A percentile compares a stretch with the other conserved stretches of the same genome.
Conservation (phyloP, 495 filamentous ascomycete species). For the Lasiosphaeria ovina region DNA sequence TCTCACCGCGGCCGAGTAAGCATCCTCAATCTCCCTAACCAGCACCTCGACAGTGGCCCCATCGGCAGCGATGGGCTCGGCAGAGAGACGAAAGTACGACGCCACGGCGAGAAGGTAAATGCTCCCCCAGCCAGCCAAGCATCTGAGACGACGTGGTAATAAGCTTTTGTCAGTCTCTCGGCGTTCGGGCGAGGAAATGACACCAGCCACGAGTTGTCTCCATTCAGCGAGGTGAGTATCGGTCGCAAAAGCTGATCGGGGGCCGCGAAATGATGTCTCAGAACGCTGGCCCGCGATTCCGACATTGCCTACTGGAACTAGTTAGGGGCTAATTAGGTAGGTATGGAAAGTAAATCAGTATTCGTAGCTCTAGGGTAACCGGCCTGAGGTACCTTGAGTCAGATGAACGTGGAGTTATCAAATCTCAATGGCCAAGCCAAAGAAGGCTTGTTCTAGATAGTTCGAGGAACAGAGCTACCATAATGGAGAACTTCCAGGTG, state of each 20-base stretch:
- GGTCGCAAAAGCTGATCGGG: not conserved
- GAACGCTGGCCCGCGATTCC: no score
- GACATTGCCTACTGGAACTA: no score
- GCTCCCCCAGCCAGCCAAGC: not conserved
- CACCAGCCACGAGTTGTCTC: slow-evolving; percentile 12
- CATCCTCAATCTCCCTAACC: slow-evolving; percentile 7
- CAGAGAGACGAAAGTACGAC: not conserved
- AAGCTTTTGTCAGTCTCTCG: slow-evolving; percentile 2
- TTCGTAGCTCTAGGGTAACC: no score
- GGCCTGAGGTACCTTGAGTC: no score
- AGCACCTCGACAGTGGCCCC: slow-evolving; percentile 2
- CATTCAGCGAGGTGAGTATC: slow-evolving; percentile 9
- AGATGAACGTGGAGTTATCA: no score
- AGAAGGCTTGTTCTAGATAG: no score
- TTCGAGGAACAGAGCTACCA: no score
- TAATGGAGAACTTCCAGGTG: no score
- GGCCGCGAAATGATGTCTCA: no score
- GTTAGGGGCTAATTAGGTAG: no score
- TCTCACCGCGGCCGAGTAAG: not conserved
- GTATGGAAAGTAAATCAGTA: no score
- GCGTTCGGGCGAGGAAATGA: slow-evolving; percentile 2
- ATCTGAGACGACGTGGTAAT: not conserved
- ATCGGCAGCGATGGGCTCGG: not conserved
- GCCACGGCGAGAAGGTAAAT: not conserved
- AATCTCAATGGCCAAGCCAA: no score